phyloP scores from a whole-genome alignment of 345 rosid species.

The Syzygium aqueum region DNA sequence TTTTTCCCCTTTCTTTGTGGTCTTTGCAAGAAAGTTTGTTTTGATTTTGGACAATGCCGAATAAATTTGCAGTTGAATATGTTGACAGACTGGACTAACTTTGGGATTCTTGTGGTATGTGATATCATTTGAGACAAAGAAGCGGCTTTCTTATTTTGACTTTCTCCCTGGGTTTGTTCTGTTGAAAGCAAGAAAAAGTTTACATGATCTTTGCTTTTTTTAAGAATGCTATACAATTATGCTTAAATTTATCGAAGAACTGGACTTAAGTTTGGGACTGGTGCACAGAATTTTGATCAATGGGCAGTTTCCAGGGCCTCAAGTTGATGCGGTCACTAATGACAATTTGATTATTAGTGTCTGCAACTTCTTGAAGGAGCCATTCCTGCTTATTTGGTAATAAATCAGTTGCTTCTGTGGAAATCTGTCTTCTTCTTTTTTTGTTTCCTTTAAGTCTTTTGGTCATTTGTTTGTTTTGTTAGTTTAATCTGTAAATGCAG shows the following conservation, averaged over 20 bases:
- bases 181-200: neutral
- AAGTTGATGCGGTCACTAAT: conserved; percentile 51
- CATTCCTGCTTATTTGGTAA: conserved; percentile 54
- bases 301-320: conserved; percentile 75
- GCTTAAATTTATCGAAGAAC: neutral
- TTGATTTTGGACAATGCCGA: neutral
- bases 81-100: neutral
- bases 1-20: neutral
- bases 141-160: neutral
- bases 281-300: conserved; percentile 48
- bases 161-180: neutral
- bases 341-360: conserved; percentile 54
- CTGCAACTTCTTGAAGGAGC: conserved; percentile 49
- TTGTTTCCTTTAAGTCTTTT: neutral
- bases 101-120: conserved; percentile 30
- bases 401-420: neutral
- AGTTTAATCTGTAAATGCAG: neutral
- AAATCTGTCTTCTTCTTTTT: neutral
- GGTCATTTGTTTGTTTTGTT: neutral
- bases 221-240: neutral
- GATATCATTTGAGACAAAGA: conserved; percentile 4
- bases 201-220: neutral
- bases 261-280: neutral
- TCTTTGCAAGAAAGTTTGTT: neutral
- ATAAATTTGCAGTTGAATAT: neutral